Base-by-base conservation (phyloP, 2,329 filamentous ascomycete species). In the Furcasterigmium sp. region DNA sequence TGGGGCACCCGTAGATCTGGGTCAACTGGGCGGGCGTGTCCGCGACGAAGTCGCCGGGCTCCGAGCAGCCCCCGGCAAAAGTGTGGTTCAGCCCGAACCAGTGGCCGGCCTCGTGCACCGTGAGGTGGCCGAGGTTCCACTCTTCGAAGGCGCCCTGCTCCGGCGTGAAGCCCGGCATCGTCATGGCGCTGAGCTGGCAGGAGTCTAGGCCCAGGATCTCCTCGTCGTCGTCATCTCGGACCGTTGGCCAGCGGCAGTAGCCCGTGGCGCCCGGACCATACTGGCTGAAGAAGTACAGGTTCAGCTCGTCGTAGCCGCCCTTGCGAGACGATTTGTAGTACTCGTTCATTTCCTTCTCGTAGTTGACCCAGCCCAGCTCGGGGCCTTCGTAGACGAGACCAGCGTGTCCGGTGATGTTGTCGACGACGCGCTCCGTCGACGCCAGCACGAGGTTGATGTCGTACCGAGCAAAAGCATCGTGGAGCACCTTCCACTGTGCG, bases 21-120 rank as follows among this genome's bases (percentile, higher is more conserved):
- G 50, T 59, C 55, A 51, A 49, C 53, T 67, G 56, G 15, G 63
- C 58, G 21, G 68, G 66, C 11, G 68, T 72, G 46, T 72, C 69
- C 39, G 52, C 48, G 14, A 72, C 55, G 32, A 50, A 55, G 51
- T 73, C 70, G 26, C 66, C 68, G 39, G 46, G 49, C 4, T 58
- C 54, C 13, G 21, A 50, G 51, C 64, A 65, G 48, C 63, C 67
- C 25, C 65, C 69, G 47, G 72, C 53, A 53, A 74, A 74, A 36
- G 69, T 72, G 56, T 75, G 70, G 51, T 61, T 62, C n/a, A 75
- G 62, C 43, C 69, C 69, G 41, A 74, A 55, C 70, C 70, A 75
- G 59, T 74, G 71, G 15, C 70, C 70, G 35, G 67, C 56, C 55
- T 74, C 71, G 57, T 73, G 69, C 28, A 53, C 55, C n/a, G 51